Conservation (phyloP, 2,329 filamentous ascomycete species). For the Aspergillus neotritici region DNA sequence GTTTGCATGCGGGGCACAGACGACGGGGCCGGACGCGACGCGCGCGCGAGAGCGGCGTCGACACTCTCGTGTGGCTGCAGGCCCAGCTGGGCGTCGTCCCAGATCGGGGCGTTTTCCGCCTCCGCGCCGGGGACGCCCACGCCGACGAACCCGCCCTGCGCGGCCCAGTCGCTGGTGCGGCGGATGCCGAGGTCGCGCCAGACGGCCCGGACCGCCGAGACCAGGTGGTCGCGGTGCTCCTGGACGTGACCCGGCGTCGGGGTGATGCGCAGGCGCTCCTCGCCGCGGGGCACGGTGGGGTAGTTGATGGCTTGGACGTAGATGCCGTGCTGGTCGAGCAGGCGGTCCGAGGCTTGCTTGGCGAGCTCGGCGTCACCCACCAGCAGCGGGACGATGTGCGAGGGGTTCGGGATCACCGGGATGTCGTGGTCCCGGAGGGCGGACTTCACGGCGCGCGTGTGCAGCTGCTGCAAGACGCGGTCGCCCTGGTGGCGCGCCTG, state of each 20-base stretch:
- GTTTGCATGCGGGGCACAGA: conserved; percentile 20
- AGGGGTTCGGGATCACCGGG: conserved; percentile 95
- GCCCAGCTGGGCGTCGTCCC: conserved; percentile 84
- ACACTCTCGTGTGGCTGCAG: conserved; percentile 56
- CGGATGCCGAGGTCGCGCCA: conserved; percentile 87
- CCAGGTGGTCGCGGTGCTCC: conserved; percentile 78
- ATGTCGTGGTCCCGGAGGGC: conserved; percentile 73
- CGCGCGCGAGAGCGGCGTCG: conserved; percentile 51
- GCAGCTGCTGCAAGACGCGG: conserved; percentile 85
- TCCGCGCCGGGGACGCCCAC: conserved; percentile 67
- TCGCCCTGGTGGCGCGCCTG: conserved; percentile 82
- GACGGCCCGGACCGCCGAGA: conserved; percentile 76
- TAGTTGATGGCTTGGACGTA: conserved; percentile 99
- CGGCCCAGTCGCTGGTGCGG: conserved; percentile 86
- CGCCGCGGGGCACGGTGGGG: conserved; percentile 94
- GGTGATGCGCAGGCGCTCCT: conserved; percentile 92
- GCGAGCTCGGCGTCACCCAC: conserved; percentile 92
- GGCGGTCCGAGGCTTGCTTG: conserved; percentile 84
- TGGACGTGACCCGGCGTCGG: conserved; percentile 88
- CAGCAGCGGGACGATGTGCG: conserved; percentile 89
- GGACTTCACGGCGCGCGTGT: conserved; percentile 91
- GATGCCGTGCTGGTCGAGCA: conserved; percentile 83
- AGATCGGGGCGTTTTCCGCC: conserved; percentile 65
- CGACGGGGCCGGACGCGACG: conserved; percentile 21
- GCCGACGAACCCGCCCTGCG: conserved; percentile 87